Conservation (phyloP, 2,329 filamentous ascomycete species). For the Cordyceps sp. region DNA sequence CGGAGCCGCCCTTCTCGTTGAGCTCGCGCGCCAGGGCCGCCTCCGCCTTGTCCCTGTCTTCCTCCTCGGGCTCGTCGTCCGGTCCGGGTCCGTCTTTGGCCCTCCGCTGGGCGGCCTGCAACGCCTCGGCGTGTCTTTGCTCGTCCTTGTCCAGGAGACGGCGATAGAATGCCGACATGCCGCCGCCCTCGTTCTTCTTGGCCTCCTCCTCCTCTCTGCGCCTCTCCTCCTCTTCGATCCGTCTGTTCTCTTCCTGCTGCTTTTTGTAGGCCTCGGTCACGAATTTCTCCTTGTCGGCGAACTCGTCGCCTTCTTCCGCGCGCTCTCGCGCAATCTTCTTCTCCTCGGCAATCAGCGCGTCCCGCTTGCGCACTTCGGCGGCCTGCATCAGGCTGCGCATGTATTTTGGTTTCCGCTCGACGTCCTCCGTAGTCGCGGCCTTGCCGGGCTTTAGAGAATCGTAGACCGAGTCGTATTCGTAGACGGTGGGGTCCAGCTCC, state of each 20-base stretch:
- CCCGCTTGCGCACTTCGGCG: slow-evolving; percentile 61
- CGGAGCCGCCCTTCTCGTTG: slow-evolving; percentile 40
- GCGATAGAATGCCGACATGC: slow-evolving; percentile 67
- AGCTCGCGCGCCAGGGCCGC: slow-evolving; percentile 51
- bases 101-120: slow-evolving; percentile 47
- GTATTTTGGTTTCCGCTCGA: slow-evolving; percentile 56
- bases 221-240: slow-evolving; percentile 56
- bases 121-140: slow-evolving; percentile 48
- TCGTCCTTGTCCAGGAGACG: slow-evolving; percentile 57
- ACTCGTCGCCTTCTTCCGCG: slow-evolving; percentile 67
- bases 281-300: slow-evolving; percentile 70
- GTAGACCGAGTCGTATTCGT: slow-evolving; percentile 75
- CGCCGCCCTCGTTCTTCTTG: slow-evolving; percentile 44
- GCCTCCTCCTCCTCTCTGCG: slow-evolving; percentile 46
- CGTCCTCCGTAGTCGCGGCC: slow-evolving; percentile 33
- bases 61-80: slow-evolving; percentile 14
- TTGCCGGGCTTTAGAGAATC: slow-evolving; percentile 57
- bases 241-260: slow-evolving; percentile 60
- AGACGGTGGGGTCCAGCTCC: slow-evolving; percentile 55
- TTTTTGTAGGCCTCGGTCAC: slow-evolving; percentile 71
- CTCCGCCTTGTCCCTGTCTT: slow-evolving; percentile 38
- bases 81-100: slow-evolving; percentile 20
- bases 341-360: slow-evolving; percentile 63
- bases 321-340: slow-evolving; percentile 64
- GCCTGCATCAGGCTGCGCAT: slow-evolving; percentile 59